Evolutionary conservation across 1,284 basidiomycete genomes (phyloP), one percentile per base, ranked within the genome.

Genomic region (Cutaneotrichosporon dermatis): DNA sequence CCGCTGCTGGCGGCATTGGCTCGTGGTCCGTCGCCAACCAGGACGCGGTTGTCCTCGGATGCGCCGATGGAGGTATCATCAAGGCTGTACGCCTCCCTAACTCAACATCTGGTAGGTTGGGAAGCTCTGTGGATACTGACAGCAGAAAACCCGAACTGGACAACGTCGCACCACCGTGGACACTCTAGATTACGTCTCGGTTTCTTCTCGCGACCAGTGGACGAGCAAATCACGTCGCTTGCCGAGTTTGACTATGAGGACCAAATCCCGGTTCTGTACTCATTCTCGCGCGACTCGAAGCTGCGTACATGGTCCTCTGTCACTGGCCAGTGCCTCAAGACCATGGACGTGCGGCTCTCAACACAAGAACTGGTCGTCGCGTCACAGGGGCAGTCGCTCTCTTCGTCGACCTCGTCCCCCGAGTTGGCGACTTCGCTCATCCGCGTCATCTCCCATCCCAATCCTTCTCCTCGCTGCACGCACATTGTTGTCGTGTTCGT

Each of bases 201-300:
- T 8, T 60, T 72, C n/a, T 77, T 75, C 60, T 71, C 71, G 6
- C 68, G 71, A 1, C 57, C 61, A 2, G 55, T 63, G 9, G 70
- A 71, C 58, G 73, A 75, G 58, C 65, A 66, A 15, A 59, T 73
- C 62, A 66, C 74, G 42, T 71, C 72, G 4, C 69, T 74, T 43
- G 69, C 71, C 13, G 58, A 60, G 33, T 71, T 63, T 43, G 58
- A 63, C 4, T 61, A 65, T 11, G 59, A 63, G 2, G 69, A 70
- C 34, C 85, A 89, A 68, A 80, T 87, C 59, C 83, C 82, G 10
- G 82, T 88, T 62, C 78, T 88, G 16, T 94, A 90, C 84, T 88
- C 91, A 1, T 82, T 96, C 51, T 92, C 92, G n/a, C 82, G 91
- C 58, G 92, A 96, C 79, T 84, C 88, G 58, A 88, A 87, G 56